Evolutionary conservation across 805 yeast species (phyloP).

Genomic region (Metschnikowia anglica): DNA sequence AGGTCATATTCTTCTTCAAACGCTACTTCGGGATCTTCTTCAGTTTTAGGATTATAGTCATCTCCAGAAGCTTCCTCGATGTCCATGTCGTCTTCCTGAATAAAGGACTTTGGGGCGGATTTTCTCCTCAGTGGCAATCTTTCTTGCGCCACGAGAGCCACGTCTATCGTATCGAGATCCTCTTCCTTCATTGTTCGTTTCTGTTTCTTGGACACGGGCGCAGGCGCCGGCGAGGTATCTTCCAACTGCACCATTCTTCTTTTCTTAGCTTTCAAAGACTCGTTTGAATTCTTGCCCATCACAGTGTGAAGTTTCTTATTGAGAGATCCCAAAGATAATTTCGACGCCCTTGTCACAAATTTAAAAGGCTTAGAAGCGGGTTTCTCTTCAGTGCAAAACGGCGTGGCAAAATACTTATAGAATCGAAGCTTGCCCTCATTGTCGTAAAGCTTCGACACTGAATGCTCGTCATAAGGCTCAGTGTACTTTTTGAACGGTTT

Average conservation of each 20-base stretch:
- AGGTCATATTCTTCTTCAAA: neutral
- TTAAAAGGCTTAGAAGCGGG: slow-evolving; percentile 13
- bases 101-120: slow-evolving; percentile 13
- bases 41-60: too few species aligned
- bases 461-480: slow-evolving; percentile 29
- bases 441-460: slow-evolving; percentile 62
- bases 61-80: neutral
- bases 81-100: slow-evolving; percentile 2
- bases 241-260: slow-evolving; percentile 9
- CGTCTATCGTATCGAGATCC: slow-evolving; percentile 6
- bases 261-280: slow-evolving; percentile 22
- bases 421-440: slow-evolving; percentile 72
- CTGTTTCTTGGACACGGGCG: slow-evolving; percentile 2
- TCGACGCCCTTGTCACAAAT: slow-evolving; percentile 12
- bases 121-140: slow-evolving; percentile 5
- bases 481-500: slow-evolving; percentile 27
- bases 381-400: slow-evolving; percentile 16
- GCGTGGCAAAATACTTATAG: slow-evolving; percentile 51
- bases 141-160: slow-evolving; percentile 6
- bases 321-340: slow-evolving; percentile 17
- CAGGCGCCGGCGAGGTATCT: neutral
- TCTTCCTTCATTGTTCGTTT: neutral
- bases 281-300: slow-evolving; percentile 29
- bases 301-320: slow-evolving; percentile 20
- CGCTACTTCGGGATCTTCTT: too few species aligned